phyloP scores from a whole-genome alignment of 345 rosid genomes.

The Pugionium cornutum region DNA sequence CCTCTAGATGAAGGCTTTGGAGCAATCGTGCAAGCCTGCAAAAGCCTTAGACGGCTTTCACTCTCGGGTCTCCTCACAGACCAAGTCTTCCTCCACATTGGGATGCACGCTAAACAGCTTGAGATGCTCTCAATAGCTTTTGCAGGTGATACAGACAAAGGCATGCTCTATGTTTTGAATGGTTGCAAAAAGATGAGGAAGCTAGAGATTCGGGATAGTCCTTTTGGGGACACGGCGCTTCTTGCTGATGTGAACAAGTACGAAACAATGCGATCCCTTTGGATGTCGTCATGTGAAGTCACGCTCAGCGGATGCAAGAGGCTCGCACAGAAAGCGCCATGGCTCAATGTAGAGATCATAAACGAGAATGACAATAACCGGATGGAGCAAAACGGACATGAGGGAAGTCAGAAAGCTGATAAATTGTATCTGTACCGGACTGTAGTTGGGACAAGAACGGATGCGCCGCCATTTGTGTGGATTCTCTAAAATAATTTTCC shows the following conservation, averaged over 20 bases:
- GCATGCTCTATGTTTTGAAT: slow-evolving; percentile 79
- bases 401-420: slow-evolving; percentile 59
- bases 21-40: slow-evolving; percentile 81
- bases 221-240: slow-evolving; percentile 85
- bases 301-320: slow-evolving; percentile 87
- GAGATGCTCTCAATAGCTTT: slow-evolving; percentile 97
- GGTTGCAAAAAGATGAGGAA: slow-evolving; percentile 90
- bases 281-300: slow-evolving; percentile 98
- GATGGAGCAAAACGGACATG: slow-evolving; percentile 30
- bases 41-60: slow-evolving; percentile 72
- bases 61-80: slow-evolving; percentile 77
- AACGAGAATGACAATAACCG: slow-evolving; percentile 31
- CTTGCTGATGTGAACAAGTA: slow-evolving; percentile 79
- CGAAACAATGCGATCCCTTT: slow-evolving; percentile 99
- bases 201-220: slow-evolving; percentile 88
- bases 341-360: slow-evolving; percentile 86
- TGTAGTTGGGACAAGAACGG: slow-evolving; percentile 70
- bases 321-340: slow-evolving; percentile 67
- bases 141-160: slow-evolving; percentile 84
- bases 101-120: slow-evolving; percentile 75
- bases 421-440: slow-evolving; percentile 83
- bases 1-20: slow-evolving; percentile 97
- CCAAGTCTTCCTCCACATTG: slow-evolving; percentile 80
- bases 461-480: slow-evolving; percentile 77
- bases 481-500: slow-evolving; percentile 43